phyloP scores from a whole-genome alignment of 495 filamentous ascomycete species.

The Xylaria grammica region DNA sequence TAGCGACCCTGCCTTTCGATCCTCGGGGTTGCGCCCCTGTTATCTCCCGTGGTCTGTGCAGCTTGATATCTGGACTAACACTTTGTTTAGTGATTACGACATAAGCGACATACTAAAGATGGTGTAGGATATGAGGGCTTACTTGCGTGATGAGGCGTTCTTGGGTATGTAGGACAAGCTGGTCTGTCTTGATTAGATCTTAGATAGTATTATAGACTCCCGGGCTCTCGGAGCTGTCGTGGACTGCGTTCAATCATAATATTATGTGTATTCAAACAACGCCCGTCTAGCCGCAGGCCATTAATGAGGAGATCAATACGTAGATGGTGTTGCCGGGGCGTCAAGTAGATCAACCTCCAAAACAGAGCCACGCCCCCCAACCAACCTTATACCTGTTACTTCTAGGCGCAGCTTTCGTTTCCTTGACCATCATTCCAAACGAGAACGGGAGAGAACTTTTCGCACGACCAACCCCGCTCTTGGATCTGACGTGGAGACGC shows the following conservation, averaged over 20 bases:
- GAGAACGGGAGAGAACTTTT: too few relatives aligned
- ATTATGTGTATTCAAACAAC: background rate
- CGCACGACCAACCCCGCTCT: too few relatives aligned
- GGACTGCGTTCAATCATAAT: too few relatives aligned
- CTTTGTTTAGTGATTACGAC: slow-evolving; percentile 10
- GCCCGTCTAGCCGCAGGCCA: background rate
- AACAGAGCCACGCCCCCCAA: too few relatives aligned
- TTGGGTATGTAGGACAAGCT: background rate
- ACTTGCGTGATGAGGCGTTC: background rate
- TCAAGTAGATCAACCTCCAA: background rate
- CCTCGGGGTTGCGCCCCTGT: background rate
- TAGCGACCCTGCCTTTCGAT: background rate
- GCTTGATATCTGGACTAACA: background rate
- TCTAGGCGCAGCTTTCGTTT: too few relatives aligned
- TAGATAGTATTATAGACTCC: background rate
- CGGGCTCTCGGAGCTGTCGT: too few relatives aligned
- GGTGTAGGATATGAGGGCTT: background rate
- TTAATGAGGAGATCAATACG: background rate
- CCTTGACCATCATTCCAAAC: too few relatives aligned
- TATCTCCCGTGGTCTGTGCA: background rate
- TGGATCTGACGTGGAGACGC: too few relatives aligned
- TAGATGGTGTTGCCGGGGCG: background rate
- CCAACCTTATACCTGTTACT: too few relatives aligned
- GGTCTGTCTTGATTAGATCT: background rate
- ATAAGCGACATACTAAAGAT: background rate